Evolutionary conservation across 2,329 filamentous ascomycete species (phyloP), one percentile per base, ranked within the genome.

Genomic region (Didymella lethalis): DNA sequence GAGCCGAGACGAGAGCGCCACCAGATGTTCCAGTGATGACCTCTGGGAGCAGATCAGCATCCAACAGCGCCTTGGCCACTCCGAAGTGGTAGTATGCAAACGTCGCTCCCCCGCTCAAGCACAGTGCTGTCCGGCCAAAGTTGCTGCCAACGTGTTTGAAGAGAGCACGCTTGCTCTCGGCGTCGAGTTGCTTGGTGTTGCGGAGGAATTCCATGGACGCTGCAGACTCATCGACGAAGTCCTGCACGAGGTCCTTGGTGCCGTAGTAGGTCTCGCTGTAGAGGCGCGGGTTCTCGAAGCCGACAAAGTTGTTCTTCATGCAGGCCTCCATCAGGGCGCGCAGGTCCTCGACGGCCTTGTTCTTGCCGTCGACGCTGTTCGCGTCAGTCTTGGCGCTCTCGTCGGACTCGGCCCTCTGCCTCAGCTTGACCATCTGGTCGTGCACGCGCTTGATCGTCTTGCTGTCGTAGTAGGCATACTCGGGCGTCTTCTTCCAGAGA

Each of bases 31-130:
- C 95, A 0, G 95, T 97, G 64, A 99, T 97, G 66, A 99, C 94
- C 63, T 96, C 90, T 0, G 95, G 95, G 0, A 99, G 81, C 1
- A 96, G 83, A 58, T 90, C 86, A 12, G 92, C 91, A 69, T 98
- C 95, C 6, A 98, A 82, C 4, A 98, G 83, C 8, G 93, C 94
- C 75, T 92, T 94, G 48, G 95, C 86, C 10, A 99, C 91, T 11
- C 95, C 95, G 64, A 97, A 92, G 75, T 99, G 95, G 75, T 98
- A 98, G 75, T 97, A 98, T 5, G 95, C 93, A 78, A 99, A 97
- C 0, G 91, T 91, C 3, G 94, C 95, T 0, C 95, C 95, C 2
- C 95, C 95, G 4, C 93, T 97, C 1, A 99, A 82, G 73, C 94
- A 99, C 3, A 99, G 83, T 0, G 95, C 95, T 7, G 94, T 97